These are phyloP conservation scores for Leptosphaerulina australis DNA, from an alignment of 2,329 filamentous ascomycete species.

Conservation along the genomic window DNA sequence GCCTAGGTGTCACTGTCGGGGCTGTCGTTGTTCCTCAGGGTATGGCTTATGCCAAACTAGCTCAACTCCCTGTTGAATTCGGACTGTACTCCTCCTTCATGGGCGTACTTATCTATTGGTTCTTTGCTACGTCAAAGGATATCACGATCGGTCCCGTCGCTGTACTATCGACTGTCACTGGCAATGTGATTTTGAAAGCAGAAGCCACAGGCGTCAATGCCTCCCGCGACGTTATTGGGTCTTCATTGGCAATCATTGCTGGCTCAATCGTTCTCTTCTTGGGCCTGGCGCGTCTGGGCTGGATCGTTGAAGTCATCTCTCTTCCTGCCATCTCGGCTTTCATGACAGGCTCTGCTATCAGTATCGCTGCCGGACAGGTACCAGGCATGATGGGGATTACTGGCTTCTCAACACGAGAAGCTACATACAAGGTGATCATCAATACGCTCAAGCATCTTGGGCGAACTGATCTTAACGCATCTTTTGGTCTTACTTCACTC, in stretches of 20 bases:
- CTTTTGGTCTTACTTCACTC: constrained; percentile 83
- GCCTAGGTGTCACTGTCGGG: constrained; percentile 69
- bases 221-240: constrained; percentile 53
- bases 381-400: constrained; percentile 80
- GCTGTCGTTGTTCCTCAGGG: constrained; percentile 91
- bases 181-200: constrained; percentile 74
- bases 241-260: constrained; percentile 74
- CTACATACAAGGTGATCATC: constrained; percentile 85
- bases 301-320: constrained; percentile 93
- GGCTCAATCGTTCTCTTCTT: constrained; percentile 81
- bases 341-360: constrained; percentile 96
- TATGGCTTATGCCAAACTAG: constrained; percentile 92
- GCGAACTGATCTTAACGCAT: constrained; percentile 72
- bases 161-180: constrained; percentile 89
- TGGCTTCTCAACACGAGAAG: constrained; percentile 73
- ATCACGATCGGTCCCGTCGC: constrained; percentile 97
- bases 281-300: constrained; percentile 80
- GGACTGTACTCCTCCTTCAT: constrained; percentile 96
- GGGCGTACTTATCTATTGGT: constrained; percentile 94
- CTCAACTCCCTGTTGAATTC: constrained; percentile 76
- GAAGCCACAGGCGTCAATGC: constrained; percentile 44
- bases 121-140: constrained; percentile 97
- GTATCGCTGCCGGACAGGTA: constrained; percentile 83
- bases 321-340: constrained; percentile 91
- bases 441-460: constrained; percentile 75